A percentile compares a stretch with the other conserved stretches of the same genome.
These are phyloP conservation scores for Zea luxurians DNA, from an alignment of 176 grass and related monocot genomes.

Conservation along the genomic window DNA sequence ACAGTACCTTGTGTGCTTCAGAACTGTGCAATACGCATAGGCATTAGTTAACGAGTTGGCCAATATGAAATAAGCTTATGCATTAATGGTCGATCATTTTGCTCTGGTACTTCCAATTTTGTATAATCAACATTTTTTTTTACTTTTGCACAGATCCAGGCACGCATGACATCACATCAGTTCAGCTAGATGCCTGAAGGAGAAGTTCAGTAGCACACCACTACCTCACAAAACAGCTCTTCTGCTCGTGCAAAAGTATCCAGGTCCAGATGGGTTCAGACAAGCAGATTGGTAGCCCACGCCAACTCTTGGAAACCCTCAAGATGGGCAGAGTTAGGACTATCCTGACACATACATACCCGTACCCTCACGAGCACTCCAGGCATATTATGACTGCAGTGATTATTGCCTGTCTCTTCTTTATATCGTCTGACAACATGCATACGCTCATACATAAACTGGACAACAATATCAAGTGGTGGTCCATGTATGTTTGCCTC, in stretches of 20 bases:
- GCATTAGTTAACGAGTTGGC: not conserved
- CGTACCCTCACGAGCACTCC: slow-evolving; percentile 85
- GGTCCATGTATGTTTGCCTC: slow-evolving; percentile 95
- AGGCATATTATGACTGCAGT: slow-evolving; percentile 89
- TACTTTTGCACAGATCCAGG: slow-evolving; percentile 21
- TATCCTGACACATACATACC: slow-evolving; percentile 78
- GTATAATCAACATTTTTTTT: not conserved
- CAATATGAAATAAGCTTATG: not conserved
- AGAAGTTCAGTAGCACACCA: not conserved
- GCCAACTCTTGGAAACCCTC: slow-evolving; percentile 66
- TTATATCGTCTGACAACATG: slow-evolving; percentile 89
- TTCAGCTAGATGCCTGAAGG: slow-evolving; percentile 31
- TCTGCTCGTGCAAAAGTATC: slow-evolving; percentile 23
- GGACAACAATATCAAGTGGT: slow-evolving; percentile 93
- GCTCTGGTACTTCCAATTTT: not conserved
- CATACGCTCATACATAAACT: slow-evolving; percentile 89
- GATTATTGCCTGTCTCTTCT: slow-evolving; percentile 77
- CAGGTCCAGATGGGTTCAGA: slow-evolving; percentile 53
- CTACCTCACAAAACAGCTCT: not conserved
- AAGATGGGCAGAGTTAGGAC: slow-evolving; percentile 83
- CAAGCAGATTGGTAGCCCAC: slow-evolving; percentile 62
- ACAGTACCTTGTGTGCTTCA: not conserved
- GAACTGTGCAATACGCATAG: not conserved
- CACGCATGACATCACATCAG: not conserved
- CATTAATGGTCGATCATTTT: slow-evolving; percentile 17